phyloP scores from a whole-genome alignment of 345 rosid species.

The Mangifera indica region DNA sequence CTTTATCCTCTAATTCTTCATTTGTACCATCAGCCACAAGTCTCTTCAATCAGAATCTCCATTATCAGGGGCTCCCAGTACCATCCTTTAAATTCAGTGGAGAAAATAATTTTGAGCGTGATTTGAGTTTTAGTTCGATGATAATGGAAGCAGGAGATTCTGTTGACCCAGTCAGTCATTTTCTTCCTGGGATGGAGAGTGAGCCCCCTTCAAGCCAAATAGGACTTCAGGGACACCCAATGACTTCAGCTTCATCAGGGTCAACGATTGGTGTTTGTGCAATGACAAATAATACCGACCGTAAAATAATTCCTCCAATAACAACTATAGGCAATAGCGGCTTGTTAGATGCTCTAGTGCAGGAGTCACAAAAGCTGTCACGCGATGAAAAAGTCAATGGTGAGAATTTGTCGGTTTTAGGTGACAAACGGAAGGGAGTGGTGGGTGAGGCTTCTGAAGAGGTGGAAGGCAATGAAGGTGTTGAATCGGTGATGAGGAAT shows the following conservation, averaged over 20 bases:
- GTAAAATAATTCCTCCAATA: slow-evolving; percentile 12
- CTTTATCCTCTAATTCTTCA: slow-evolving; percentile 32
- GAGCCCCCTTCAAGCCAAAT: slow-evolving; percentile 61
- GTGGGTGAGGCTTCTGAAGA: slow-evolving; percentile 14
- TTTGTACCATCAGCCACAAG: slow-evolving; percentile 21
- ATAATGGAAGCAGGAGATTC: slow-evolving; percentile 52
- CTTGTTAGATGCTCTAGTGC: slow-evolving; percentile 50
- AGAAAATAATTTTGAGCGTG: slow-evolving; percentile 17
- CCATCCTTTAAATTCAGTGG: slow-evolving; percentile 9
- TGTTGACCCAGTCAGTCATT: slow-evolving; percentile 19
- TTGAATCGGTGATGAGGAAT: slow-evolving; percentile 11
- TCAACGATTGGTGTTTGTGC: slow-evolving; percentile 22
- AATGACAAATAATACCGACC: slow-evolving; percentile 2
- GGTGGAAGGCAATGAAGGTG: slow-evolving; percentile 10
- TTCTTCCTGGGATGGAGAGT: not conserved
- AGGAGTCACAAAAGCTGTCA: slow-evolving; percentile 47
- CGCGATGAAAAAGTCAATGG: slow-evolving; percentile 25
- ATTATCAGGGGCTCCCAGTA: slow-evolving; percentile 1
- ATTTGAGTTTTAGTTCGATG: slow-evolving; percentile 50
- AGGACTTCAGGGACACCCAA: slow-evolving; percentile 24
- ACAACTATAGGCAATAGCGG: slow-evolving; percentile 39
- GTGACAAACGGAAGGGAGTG: slow-evolving; percentile 29
- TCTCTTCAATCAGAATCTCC: slow-evolving; percentile 20
- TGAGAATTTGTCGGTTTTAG: not conserved
- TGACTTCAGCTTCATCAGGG: slow-evolving; percentile 21